A percentile compares a stretch with the other conserved stretches of the same genome.
These are phyloP conservation scores for Eustoma russellianum DNA, from an alignment of 257 asterid species.

Conservation along the genomic window DNA sequence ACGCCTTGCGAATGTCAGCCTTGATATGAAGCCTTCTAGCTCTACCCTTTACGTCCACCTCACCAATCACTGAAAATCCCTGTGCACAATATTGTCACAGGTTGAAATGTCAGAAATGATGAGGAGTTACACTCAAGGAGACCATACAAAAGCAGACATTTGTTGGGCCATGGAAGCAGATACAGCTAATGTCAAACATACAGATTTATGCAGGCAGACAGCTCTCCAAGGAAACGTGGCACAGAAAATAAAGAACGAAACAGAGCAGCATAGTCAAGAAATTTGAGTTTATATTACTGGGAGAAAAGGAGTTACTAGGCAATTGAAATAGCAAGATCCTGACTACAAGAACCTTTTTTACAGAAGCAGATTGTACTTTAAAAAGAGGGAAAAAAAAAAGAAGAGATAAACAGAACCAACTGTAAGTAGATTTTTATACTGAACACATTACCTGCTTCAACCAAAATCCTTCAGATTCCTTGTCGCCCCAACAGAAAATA, in stretches of 20 bases:
- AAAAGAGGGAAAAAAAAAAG: too few species aligned
- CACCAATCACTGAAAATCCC: conserved; percentile 83
- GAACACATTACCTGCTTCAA: conserved; percentile 50
- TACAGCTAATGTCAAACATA: not conserved
- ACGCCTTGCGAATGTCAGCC: conserved; percentile 67
- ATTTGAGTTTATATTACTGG: not conserved
- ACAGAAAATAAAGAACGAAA: not conserved
- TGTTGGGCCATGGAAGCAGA: not conserved
- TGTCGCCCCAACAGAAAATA: conserved; percentile 82
- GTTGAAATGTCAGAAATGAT: not conserved
- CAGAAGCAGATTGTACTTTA: not conserved
- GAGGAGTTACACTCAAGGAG: conserved; percentile 1
- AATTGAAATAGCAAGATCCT: not conserved
- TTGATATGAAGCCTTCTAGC: conserved; percentile 66
- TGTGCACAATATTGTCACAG: conserved; percentile 19
- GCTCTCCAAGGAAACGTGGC: not conserved
- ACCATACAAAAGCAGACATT: not conserved
- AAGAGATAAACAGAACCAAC: conserved; percentile 2
- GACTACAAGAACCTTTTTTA: not conserved
- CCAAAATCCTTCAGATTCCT: conserved; percentile 93
- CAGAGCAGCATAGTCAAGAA: not conserved
- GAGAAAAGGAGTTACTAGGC: not conserved
- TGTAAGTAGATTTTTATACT: too few species aligned
- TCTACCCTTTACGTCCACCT: conserved; percentile 61
- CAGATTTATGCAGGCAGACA: too few species aligned